These are phyloP conservation scores for Cyberlindnera amylophila DNA, from an alignment of 805 yeast species.

Conservation along the genomic window DNA sequence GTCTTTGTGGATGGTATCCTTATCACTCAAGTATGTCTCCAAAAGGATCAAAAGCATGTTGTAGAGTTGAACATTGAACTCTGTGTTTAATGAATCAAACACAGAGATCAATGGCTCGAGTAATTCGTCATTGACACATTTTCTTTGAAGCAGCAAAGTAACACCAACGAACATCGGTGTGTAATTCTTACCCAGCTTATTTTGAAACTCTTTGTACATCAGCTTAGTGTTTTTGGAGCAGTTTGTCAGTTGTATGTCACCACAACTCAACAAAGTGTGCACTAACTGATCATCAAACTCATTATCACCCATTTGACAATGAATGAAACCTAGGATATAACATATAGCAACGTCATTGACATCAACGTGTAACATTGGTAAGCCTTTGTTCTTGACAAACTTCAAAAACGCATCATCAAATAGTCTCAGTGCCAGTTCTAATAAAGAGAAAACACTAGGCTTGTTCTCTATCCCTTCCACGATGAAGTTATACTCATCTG, in stretches of 20 bases:
- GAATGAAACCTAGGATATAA: slow-evolving; percentile 17
- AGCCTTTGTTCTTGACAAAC: slow-evolving; percentile 15
- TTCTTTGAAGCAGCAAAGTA: slow-evolving; percentile 15
- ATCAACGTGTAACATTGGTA: slow-evolving; percentile 14
- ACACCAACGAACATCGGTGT: slow-evolving; percentile 13
- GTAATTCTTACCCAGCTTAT: slow-evolving; percentile 7
- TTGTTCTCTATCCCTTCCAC: slow-evolving; percentile 21
- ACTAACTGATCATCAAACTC: slow-evolving; percentile 6
- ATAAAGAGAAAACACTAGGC: slow-evolving; percentile 16
- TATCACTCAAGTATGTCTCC: slow-evolving; percentile 10
- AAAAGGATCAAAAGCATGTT: slow-evolving; percentile 16
- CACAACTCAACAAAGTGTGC: not conserved
- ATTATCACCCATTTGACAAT: slow-evolving; percentile 14
- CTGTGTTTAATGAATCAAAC: not conserved
- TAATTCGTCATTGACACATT: slow-evolving; percentile 2
- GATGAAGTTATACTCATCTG: slow-evolving; percentile 35
- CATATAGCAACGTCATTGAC: not conserved
- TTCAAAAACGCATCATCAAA: slow-evolving; percentile 22
- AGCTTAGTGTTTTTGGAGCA: not conserved
- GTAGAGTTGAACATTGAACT: slow-evolving; percentile 1
- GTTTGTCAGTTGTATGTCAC: no score
- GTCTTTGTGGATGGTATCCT: not conserved
- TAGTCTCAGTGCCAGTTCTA: slow-evolving; percentile 28
- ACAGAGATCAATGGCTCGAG: not conserved
- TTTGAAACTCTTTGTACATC: slow-evolving; percentile 12